Percentiles rank a stretch among this genome's conserved stretches.
These are phyloP conservation scores for Yarrowia yakushimensis DNA, from an alignment of 805 yeast genomes.

Conservation along the genomic window DNA sequence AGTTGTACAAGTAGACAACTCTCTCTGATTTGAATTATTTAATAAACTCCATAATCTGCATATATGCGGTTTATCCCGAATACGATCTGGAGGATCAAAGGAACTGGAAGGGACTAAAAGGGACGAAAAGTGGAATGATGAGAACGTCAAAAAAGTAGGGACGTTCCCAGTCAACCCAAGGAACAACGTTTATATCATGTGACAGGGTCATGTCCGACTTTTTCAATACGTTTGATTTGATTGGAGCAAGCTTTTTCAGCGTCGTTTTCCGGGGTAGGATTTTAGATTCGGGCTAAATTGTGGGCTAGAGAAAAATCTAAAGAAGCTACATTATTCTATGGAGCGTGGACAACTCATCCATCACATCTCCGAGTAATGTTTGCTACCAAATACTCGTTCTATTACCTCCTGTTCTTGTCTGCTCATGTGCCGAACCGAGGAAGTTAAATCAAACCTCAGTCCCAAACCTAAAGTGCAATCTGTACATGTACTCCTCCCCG, in stretches of 20 bases:
- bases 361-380: too few relatives aligned
- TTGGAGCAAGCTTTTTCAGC: slow-evolving; percentile 13
- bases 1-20: too few relatives aligned
- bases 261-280: background rate
- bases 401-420: background rate
- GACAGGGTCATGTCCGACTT: too few relatives aligned
- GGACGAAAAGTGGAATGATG: too few relatives aligned
- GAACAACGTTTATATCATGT: too few relatives aligned
- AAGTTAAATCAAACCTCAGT: background rate
- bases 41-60: background rate
- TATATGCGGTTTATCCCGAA: background rate
- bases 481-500: slow-evolving; percentile 16
- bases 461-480: slow-evolving; percentile 8
- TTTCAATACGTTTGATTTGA: slow-evolving; percentile 5
- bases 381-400: too few relatives aligned
- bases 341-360: background rate
- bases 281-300: too few relatives aligned
- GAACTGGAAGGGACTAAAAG: too few relatives aligned
- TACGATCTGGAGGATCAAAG: background rate
- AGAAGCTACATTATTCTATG: background rate
- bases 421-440: slow-evolving; percentile 20
- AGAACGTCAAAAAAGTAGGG: too few relatives aligned
- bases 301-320: background rate
- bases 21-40: background rate
- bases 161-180: too few relatives aligned